A percentile compares a stretch with the other conserved stretches of the same genome.
Evolutionary conservation across 768 basidiomycete genomes (phyloP).

Genomic region (Lactifluus volemus): DNA sequence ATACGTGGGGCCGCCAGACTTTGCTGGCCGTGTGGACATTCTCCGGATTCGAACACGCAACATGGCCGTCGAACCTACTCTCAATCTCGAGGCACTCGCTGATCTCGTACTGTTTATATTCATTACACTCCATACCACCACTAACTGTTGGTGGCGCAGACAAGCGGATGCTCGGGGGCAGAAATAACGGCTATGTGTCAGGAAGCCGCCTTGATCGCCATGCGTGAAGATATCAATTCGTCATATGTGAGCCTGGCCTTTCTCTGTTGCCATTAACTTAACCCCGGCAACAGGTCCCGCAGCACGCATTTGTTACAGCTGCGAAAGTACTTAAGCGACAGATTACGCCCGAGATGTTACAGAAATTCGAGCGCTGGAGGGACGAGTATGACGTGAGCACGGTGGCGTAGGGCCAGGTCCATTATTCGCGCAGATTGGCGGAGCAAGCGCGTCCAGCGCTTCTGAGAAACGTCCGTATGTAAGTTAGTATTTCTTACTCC

Average conservation of each 20-base stretch:
- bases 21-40: constrained; percentile 73
- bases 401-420: not conserved
- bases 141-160: constrained; percentile 37
- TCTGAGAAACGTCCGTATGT: not conserved
- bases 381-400: not conserved
- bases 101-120: constrained; percentile 40
- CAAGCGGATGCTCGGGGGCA: constrained; percentile 93
- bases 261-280: not conserved
- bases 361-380: constrained; percentile 67
- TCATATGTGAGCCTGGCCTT: constrained; percentile 46
- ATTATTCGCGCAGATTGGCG: too few species aligned
- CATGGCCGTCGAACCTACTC: constrained; percentile 71
- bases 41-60: constrained; percentile 62
- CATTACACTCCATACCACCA: not conserved
- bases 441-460: not conserved
- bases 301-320: constrained; percentile 62
- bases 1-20: constrained; percentile 89
- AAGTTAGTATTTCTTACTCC: not conserved
- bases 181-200: constrained; percentile 90
- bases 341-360: constrained; percentile 75
- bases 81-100: constrained; percentile 64
- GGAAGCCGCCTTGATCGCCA: constrained; percentile 88
- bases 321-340: constrained; percentile 65
- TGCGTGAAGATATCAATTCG: constrained; percentile 80
- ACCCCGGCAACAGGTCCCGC: constrained; percentile 50